A percentile compares a stretch with the other conserved stretches of the same genome.
phyloP scores from a whole-genome alignment of 306 rosid genomes.

The Aeschynomene evenia region DNA sequence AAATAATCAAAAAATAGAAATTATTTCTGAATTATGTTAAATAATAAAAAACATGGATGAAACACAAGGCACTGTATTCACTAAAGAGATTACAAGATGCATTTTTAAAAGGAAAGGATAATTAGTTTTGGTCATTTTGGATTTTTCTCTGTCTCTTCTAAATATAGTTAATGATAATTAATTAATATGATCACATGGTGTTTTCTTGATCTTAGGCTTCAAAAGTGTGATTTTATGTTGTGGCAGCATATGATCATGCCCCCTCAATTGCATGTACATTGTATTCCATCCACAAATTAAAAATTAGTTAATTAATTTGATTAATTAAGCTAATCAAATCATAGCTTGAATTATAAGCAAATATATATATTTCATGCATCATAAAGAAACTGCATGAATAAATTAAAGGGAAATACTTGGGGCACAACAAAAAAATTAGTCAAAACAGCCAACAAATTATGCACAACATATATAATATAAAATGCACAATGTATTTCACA shows the following conservation, averaged over 20 bases:
- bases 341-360: constrained; percentile 16
- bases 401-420: too few species aligned
- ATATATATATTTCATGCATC: background rate
- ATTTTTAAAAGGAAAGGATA: background rate
- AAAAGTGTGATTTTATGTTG: constrained; percentile 2
- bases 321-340: background rate
- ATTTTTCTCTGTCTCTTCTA: background rate
- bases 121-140: background rate
- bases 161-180: background rate
- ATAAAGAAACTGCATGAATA: background rate
- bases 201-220: background rate
- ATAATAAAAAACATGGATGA: background rate
- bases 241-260: constrained; percentile 30
- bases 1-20: background rate
- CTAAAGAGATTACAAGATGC: background rate
- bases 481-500: too few species aligned
- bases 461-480: too few species aligned
- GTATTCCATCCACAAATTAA: background rate
- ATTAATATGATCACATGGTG: constrained; percentile 14
- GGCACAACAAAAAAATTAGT: too few species aligned
- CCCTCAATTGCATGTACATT: background rate
- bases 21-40: background rate
- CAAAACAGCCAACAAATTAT: too few species aligned
- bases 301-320: background rate
- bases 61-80: background rate